Evolutionary conservation across 164 flowering plant species (phyloP).

Genomic region (Piper betle): DNA sequence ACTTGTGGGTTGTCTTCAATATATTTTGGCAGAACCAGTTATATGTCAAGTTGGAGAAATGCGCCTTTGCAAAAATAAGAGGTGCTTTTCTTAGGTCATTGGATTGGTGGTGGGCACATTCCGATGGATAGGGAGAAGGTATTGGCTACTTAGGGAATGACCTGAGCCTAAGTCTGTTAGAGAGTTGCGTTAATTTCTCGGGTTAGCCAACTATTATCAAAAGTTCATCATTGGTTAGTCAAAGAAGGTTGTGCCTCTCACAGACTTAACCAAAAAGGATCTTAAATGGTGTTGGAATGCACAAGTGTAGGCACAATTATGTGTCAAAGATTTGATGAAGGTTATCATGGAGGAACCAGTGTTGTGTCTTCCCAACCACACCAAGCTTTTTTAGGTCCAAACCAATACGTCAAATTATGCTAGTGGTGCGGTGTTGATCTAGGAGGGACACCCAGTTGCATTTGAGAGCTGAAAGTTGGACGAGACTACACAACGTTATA

Average conservation of each 20-base stretch:
- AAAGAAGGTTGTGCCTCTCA: background rate
- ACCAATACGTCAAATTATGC: conserved; percentile 5
- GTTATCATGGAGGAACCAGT: conserved; percentile 1
- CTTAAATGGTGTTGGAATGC: background rate
- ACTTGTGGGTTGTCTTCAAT: background rate
- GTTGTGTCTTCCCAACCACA: conserved; percentile 1
- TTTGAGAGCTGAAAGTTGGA: background rate
- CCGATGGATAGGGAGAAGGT: background rate
- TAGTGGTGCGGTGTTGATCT: conserved; percentile 2
- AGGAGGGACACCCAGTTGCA: conserved; percentile 1
- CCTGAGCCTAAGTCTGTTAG: conserved; percentile 4
- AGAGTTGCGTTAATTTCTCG: conserved; percentile 4
- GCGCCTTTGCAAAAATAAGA: conserved; percentile 3
- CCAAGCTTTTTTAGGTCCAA: conserved; percentile 8
- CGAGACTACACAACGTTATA: background rate
- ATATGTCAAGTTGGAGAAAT: conserved; percentile 7
- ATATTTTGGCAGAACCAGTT: background rate
- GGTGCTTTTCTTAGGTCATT: conserved; percentile 4
- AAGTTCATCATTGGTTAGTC: conserved; percentile 10
- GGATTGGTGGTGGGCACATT: background rate
- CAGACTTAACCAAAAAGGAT: conserved; percentile 9
- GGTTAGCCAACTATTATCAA: conserved; percentile 13
- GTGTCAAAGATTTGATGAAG: conserved; percentile 9
- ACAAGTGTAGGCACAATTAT: background rate
- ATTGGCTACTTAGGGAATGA: background rate